Evolutionary conservation across 257 asterid species (phyloP).

Genomic region (Ocimum tenuiflorum): DNA sequence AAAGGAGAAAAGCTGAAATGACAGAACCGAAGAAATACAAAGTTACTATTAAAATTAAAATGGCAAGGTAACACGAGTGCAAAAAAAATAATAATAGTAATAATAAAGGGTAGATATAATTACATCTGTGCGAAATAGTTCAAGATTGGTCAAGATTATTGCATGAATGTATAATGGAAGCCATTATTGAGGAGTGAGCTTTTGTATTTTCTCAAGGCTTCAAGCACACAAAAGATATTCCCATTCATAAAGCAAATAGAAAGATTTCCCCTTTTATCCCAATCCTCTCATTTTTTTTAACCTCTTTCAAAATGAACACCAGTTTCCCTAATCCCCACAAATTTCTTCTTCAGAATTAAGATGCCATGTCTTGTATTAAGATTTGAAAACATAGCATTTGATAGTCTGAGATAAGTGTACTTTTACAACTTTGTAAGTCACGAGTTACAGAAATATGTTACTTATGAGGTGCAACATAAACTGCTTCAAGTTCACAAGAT

Average conservation of each 20-base stretch:
- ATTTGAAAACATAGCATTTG: too few species aligned
- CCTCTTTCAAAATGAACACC: background rate
- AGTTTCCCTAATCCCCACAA: constrained; percentile 13
- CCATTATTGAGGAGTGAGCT: constrained; percentile 24
- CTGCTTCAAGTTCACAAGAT: constrained; percentile 9
- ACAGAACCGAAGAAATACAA: background rate
- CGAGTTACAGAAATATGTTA: too few species aligned
- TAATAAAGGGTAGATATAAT: too few species aligned
- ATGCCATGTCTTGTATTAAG: background rate
- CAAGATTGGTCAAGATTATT: constrained; percentile 29
- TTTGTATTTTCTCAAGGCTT: constrained; percentile 31
- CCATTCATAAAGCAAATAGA: constrained; percentile 22
- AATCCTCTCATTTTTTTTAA: constrained; percentile 25
- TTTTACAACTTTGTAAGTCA: too few species aligned
- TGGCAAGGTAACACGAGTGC: background rate
- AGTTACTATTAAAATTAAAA: too few species aligned
- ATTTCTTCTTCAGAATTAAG: background rate
- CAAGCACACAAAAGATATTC: constrained; percentile 30
- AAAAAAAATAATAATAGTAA: too few species aligned
- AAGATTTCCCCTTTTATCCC: constrained; percentile 32
- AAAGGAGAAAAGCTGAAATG: background rate
- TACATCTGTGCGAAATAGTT: background rate
- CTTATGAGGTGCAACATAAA: background rate
- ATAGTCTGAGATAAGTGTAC: background rate
- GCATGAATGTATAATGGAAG: constrained; percentile 14